Base-by-base conservation (phyloP, 2,329 filamentous ascomycete genomes). In the Pestalotiopsis sp. region DNA sequence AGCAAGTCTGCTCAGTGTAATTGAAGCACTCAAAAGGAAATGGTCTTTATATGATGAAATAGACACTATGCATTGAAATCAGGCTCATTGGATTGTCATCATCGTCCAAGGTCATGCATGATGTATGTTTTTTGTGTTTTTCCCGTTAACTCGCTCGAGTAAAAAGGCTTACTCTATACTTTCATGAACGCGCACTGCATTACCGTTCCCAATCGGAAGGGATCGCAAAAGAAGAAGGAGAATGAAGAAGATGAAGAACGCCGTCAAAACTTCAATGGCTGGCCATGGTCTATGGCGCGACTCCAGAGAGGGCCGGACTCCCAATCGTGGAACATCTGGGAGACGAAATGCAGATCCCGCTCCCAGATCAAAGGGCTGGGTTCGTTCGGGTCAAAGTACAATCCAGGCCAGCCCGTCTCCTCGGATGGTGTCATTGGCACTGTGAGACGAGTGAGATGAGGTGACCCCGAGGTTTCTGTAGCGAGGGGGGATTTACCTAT, bases 241-340 rank as follows among this genome's bases (percentile, higher is more conserved):
- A 4, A 20, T 13, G 9, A n/a, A 40, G 13, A 44, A 24, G 4
- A 30, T 30, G 22, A 58, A 58, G 56, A 26, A 6, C 17, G 13
- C 13, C n/a, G 3, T 61, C 58, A 61, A 61, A 61, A 4, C 22
- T 17, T 61, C 58, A 39, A 35, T 3, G 26, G 11, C 26, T 61
- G 58, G 5, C 58, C 58, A 10, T 38, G 35, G 11, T 61, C 58
- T 17, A 26, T 35, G 58, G 24, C 58, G 20, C 64, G 52, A 14
- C 55, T 52, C 68, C 68, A 73, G 4, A 72, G 74, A 57, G 64
- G n/a, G 35, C 55, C 64, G 5, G 80, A 74, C 4, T 66, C 64
- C 83, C 83, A 85, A 4, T 75, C 69, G 1, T 82, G 78, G 57
- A 84, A 84, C 76, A 85, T 81, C 65, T 84, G 82, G 7, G 81